A percentile compares a stretch with the other conserved stretches of the same genome.
Conservation (phyloP, 306 rosid genomes). For the Herpetospermum pedunculosum region DNA sequence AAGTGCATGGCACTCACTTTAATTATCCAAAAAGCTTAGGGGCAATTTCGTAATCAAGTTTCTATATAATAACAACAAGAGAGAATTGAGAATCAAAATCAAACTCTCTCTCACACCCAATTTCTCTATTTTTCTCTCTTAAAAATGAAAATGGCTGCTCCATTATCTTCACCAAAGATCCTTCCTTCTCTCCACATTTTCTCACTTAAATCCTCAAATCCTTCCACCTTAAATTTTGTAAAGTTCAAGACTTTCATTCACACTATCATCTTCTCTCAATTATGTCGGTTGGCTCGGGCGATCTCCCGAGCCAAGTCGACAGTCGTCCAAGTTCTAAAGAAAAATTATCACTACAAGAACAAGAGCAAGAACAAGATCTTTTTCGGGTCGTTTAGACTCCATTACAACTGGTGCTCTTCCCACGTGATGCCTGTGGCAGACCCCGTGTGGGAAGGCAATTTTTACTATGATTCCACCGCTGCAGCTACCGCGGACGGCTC, state of each 20-base stretch:
- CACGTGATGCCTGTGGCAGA: slow-evolving; percentile 51
- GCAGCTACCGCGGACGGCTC: slow-evolving; percentile 17
- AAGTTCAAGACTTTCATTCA: slow-evolving; percentile 52
- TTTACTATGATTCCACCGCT: slow-evolving; percentile 26
- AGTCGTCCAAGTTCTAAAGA: slow-evolving; percentile 16
- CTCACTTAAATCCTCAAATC: slow-evolving; percentile 22
- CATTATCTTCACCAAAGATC: slow-evolving; percentile 19
- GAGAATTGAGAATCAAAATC: slow-evolving; percentile 4
- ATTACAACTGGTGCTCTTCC: slow-evolving; percentile 76
- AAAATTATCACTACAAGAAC: slow-evolving; percentile 15
- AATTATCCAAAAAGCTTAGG: slow-evolving; percentile 34
- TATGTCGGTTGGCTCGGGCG: slow-evolving; percentile 36
- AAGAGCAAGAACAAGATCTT: slow-evolving; percentile 31
- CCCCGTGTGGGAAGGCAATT: slow-evolving; percentile 31
- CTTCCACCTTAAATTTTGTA: slow-evolving; percentile 24
- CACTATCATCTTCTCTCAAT: slow-evolving; percentile 48
- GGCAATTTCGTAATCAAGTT: slow-evolving; percentile 27
- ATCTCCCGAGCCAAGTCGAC: slow-evolving; percentile 44
- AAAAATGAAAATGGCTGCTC: slow-evolving; percentile 30
- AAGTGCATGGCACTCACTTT: slow-evolving; percentile 16
- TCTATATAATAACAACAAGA: slow-evolving; percentile 18
- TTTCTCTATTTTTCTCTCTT: neutral
- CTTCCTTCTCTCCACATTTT: slow-evolving; percentile 36
- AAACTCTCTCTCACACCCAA: neutral
- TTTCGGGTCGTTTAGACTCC: slow-evolving; percentile 77